These are phyloP conservation scores for Ogataea hybrid DNA, from an alignment of 1,139 yeast species.

Conservation along the genomic window DNA sequence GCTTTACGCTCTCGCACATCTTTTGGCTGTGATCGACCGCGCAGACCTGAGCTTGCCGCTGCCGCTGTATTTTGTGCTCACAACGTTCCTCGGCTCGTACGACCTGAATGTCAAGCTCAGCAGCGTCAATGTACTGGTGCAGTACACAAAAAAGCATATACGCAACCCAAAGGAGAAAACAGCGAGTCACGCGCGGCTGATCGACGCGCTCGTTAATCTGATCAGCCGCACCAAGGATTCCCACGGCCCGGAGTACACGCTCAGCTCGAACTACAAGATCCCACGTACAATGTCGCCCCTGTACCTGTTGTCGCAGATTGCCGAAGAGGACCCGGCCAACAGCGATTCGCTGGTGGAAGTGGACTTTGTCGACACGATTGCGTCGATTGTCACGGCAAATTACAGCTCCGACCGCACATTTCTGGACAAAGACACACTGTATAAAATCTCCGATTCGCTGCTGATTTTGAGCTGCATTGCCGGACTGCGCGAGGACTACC, in stretches of 20 bases:
- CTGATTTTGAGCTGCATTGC: slow-evolving; percentile 34
- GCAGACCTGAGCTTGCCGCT: slow-evolving; percentile 46
- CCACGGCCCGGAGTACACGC: slow-evolving; percentile 16
- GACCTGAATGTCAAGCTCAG: slow-evolving; percentile 31
- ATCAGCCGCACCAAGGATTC: slow-evolving; percentile 29
- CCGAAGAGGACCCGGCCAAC: slow-evolving; percentile 31
- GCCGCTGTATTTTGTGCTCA: slow-evolving; percentile 31
- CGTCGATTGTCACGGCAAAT: slow-evolving; percentile 29
- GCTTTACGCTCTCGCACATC: slow-evolving; percentile 31
- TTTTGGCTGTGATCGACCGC: slow-evolving; percentile 35
- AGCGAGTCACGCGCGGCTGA: slow-evolving; percentile 27
- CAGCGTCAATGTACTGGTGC: slow-evolving; percentile 30
- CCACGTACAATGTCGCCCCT: slow-evolving; percentile 31
- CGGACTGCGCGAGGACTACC: slow-evolving; percentile 32
- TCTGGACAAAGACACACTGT: slow-evolving; percentile 25
- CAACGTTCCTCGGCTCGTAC: slow-evolving; percentile 30
- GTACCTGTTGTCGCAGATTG: slow-evolving; percentile 31
- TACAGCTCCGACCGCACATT: slow-evolving; percentile 25
- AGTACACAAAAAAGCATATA: slow-evolving; percentile 27
- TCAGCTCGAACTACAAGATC: slow-evolving; percentile 21
- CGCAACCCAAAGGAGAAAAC: slow-evolving; percentile 14
- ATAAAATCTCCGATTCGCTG: slow-evolving; percentile 34
- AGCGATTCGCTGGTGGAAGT: slow-evolving; percentile 33
- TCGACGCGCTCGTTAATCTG: slow-evolving; percentile 32
- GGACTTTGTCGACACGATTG: slow-evolving; percentile 31